phyloP scores from a whole-genome alignment of 805 yeast genomes.

The Kuraishia molischiana region DNA sequence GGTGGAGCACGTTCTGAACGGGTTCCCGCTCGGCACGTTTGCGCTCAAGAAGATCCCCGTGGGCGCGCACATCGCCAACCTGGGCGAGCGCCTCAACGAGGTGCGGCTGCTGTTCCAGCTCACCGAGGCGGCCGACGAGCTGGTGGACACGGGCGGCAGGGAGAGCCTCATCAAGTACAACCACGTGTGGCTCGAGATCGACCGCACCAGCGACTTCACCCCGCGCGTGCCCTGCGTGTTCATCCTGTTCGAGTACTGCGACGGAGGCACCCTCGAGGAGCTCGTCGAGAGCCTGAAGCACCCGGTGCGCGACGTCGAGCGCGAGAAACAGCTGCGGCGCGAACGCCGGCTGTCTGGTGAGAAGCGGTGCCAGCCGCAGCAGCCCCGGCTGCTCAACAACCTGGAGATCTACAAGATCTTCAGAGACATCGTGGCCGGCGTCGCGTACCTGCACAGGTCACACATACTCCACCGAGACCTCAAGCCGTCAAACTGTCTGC shows the following conservation, averaged over 20 bases:
- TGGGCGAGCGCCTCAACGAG: constrained; percentile 64
- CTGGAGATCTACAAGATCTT: constrained; percentile 62
- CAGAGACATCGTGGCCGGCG: constrained; percentile 59
- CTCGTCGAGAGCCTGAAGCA: constrained; percentile 29
- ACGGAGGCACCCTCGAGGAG: constrained; percentile 80
- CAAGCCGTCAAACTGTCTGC: constrained; percentile 80
- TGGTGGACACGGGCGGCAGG: constrained; percentile 13
- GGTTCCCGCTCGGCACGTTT: constrained; percentile 63
- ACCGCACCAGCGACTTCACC: constrained; percentile 38
- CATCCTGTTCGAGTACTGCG: constrained; percentile 79
- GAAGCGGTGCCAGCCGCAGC: neutral
- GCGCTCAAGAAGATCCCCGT: constrained; percentile 82
- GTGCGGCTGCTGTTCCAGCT: constrained; percentile 59
- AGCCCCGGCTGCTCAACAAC: constrained; percentile 27
- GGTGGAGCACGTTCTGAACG: constrained; percentile 73
- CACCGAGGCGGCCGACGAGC: constrained; percentile 19
- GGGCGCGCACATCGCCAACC: constrained; percentile 64
- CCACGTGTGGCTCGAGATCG: constrained; percentile 86
- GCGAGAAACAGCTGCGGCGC: constrained; percentile 23
- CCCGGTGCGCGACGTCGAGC: constrained; percentile 25
- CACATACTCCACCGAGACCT: constrained; percentile 83
- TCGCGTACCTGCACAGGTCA: constrained; percentile 58
- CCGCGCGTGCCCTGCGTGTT: constrained; percentile 54
- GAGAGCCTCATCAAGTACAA: constrained; percentile 71
- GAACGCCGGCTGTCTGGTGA: neutral